Base-by-base conservation (phyloP, 345 rosid genomes). In the Cardamine occulta region DNA sequence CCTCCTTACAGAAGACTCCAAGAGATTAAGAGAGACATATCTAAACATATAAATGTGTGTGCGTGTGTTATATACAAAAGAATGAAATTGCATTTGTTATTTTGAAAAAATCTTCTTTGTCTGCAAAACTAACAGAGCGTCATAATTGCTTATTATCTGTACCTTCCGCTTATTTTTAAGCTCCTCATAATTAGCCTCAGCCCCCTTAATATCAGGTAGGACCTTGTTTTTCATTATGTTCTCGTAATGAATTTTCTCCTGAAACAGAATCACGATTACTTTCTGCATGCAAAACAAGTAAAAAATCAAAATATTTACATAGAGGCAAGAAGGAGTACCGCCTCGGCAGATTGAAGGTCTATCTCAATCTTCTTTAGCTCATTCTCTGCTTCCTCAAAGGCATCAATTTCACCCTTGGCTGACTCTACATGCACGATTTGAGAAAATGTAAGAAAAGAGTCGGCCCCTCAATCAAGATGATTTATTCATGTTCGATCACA, bases 211-310 rank as follows among this genome's bases (percentile, higher is more conserved):
- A 73, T 80, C 88, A 68, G 83, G 82, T 48, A 87, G 81, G 79
- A 94, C 98, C 85, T 88, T 91, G 56, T 63, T 83, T 34, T 77
- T 72, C 98, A 94, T 94, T 62, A 91, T 44, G 55, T 81, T 73
- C 85, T 90, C 92, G 75, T 94, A 94, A 81, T 90, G 91, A 14
- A 64, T 79, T 85, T 82, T 88, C 79, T 83, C 90, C 98, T 94
- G 87, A 63, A 72, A 78, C 49, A 74, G 67, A 80, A 79, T 15
- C 44, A 51, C 17, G 63, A 60, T 78, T 76, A 70, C 47, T 28
- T 79, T 73, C 74, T 35, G 54, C 74, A 70, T 45, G 56, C 55
- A 49, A 63, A 66, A 13, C 39, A 60, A 44, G 58, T 59, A n/a
- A n/a, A n/a, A n/a, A 53, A 70, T 29, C 29, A 72, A 63, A 58